Evolutionary conservation across 345 rosid species (phyloP).

Genomic region (Hevea brasiliensis): DNA sequence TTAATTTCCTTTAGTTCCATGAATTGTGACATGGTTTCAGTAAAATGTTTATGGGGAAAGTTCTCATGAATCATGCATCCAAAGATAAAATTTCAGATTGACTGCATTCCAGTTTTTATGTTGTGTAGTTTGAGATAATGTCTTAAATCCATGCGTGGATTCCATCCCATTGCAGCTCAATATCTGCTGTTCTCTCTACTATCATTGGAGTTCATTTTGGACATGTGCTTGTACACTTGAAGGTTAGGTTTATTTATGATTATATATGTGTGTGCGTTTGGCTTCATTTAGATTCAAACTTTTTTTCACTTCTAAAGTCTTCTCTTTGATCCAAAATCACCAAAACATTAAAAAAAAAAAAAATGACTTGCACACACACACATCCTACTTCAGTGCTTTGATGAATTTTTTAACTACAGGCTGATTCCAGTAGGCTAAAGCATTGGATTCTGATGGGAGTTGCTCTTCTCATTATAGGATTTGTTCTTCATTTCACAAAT

Average conservation of each 20-base stretch:
- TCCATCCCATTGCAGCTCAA: slow-evolving; percentile 53
- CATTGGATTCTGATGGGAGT: slow-evolving; percentile 70
- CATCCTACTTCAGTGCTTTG: slow-evolving; percentile 10
- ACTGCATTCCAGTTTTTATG: neutral
- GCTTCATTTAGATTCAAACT: neutral
- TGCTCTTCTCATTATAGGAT: slow-evolving; percentile 54
- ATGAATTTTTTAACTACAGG: slow-evolving; percentile 38
- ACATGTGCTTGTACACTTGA: slow-evolving; percentile 61
- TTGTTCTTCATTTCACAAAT: slow-evolving; percentile 61
- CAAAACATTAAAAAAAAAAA: too few species aligned
- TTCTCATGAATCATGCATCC: neutral
- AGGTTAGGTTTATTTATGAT: slow-evolving; percentile 44
- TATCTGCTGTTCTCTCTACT: slow-evolving; percentile 76
- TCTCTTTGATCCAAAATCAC: too few species aligned
- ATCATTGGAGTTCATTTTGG: slow-evolving; percentile 83
- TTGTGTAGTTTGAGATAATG: neutral
- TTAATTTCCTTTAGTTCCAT: neutral
- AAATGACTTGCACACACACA: too few species aligned
- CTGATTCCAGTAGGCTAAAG: slow-evolving; percentile 62
- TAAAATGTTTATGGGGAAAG: neutral
- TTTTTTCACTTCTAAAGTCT: too few species aligned
- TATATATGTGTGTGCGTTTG: neutral
- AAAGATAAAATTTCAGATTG: neutral
- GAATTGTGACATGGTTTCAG: neutral
- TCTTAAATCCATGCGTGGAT: slow-evolving; percentile 1